Conservation (phyloP, 352 stramenopile species). For the Lagenidium sp. region DNA sequence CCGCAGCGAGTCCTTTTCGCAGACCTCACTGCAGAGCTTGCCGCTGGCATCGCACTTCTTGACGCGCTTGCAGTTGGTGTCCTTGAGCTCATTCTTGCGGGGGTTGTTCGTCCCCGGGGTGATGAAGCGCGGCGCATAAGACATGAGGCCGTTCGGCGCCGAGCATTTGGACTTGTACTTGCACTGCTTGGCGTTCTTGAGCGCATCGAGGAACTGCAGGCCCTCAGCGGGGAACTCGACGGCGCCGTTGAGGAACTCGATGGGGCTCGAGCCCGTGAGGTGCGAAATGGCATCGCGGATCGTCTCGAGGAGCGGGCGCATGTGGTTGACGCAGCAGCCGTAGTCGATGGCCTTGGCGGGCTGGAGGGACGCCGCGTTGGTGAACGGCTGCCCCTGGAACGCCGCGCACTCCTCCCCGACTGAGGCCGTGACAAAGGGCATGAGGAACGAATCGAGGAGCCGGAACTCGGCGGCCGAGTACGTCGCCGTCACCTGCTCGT, state of each 20-base stretch:
- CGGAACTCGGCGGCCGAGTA: slow-evolving; percentile 22
- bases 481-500: slow-evolving; percentile 22
- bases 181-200: slow-evolving; percentile 17
- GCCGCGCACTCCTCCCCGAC: slow-evolving; percentile 21
- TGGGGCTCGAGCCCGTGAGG: slow-evolving; percentile 18
- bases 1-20: slow-evolving; percentile 23
- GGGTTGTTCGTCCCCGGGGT: slow-evolving; percentile 23
- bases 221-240: slow-evolving; percentile 19
- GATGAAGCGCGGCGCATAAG: slow-evolving; percentile 12
- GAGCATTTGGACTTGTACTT: slow-evolving; percentile 19
- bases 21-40: slow-evolving; percentile 33
- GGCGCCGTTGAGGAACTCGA: slow-evolving; percentile 32
- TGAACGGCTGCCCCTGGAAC: slow-evolving; percentile 20
- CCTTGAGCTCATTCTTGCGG: slow-evolving; percentile 17
- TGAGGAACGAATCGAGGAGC: slow-evolving; percentile 24
- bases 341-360: slow-evolving; percentile 24
- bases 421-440: slow-evolving; percentile 32
- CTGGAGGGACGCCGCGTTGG: slow-evolving; percentile 19
- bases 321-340: slow-evolving; percentile 28
- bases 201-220: slow-evolving; percentile 22
- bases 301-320: slow-evolving; percentile 26
- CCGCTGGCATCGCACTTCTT: slow-evolving; percentile 25
- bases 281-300: slow-evolving; percentile 24
- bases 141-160: slow-evolving; percentile 20
- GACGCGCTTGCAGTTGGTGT: slow-evolving; percentile 19